Base-by-base conservation (phyloP, 176 grass and related monocot genomes). In the Lolium perenne region DNA sequence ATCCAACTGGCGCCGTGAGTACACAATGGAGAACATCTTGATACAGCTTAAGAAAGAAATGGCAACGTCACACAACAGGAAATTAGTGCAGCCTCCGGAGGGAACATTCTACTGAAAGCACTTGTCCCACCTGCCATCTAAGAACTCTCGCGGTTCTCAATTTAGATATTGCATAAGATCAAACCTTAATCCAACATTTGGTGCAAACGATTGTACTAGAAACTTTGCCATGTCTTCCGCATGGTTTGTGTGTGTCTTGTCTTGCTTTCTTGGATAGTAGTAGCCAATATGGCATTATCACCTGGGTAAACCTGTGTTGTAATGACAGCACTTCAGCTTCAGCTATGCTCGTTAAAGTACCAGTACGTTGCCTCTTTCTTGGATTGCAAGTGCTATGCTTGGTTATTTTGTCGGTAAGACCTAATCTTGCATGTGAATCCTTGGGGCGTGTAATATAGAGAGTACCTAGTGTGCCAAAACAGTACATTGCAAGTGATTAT, bases 11-110 rank as follows among this genome's bases (percentile, higher is more conserved):
- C 71, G 82, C 26, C 82, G 82, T 17, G 82, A 84, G 45, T 76
- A 84, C 82, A 64, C 58, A 53, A 64, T 84, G 82, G 82, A 84
- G 82, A 48, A 51, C 50, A 85, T 85, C 59, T 85, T 85, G 83
- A 85, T 62, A 25, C 83, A 85, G 32, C 83, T 85, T 66, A 85
- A 85, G 72, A 85, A 85, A 85, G 83, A 85, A 62, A 77, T 85
- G 83, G 83, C 58, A 35, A 35, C 46, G 12, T 85, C 83, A 38
- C 83, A 85, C 46, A 85, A 66, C 73, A 26, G 83, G 46, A 85
- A 77, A 85, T 11, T 77, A 18, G 83, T 85, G 72, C 83, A 85
- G 83, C 83, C 83, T 66, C 83, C 83, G n/a, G 59, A 85, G 72
- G 83, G 83, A 13, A 66, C 83, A 25, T 25, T 77, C 72, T 85